Evolutionary conservation across 495 filamentous ascomycete species (phyloP).

Genomic region (Penicillium crystallinum): DNA sequence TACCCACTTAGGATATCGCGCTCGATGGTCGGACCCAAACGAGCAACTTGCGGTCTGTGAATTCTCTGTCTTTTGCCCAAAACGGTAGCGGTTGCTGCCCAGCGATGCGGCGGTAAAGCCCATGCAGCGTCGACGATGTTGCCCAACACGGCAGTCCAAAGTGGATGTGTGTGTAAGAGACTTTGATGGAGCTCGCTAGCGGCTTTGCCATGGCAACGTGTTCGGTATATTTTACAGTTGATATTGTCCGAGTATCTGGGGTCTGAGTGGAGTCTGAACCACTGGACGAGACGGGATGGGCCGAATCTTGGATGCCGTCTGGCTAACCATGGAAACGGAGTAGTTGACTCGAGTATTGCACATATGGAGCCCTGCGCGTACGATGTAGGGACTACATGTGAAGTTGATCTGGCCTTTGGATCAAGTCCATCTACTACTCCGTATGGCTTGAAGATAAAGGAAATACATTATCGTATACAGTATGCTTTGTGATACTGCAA

Average conservation of each 20-base stretch:
- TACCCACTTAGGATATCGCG: background rate
- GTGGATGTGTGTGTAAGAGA: conserved; percentile 13
- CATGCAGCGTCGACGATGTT: conserved; percentile 27
- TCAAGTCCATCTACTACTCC: too few species aligned
- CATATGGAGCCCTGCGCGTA: conserved; percentile 2
- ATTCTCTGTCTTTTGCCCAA: conserved; percentile 19
- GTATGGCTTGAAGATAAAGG: too few species aligned
- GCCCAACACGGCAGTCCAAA: conserved; percentile 28
- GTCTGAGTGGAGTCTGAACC: conserved; percentile 25
- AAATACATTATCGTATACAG: background rate
- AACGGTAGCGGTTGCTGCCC: conserved; percentile 35
- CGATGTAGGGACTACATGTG: background rate
- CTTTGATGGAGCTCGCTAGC: conserved; percentile 9
- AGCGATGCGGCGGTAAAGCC: conserved; percentile 39
- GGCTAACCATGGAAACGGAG: conserved; percentile 23
- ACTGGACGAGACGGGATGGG: conserved; percentile 26
- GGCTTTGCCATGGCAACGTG: conserved; percentile 27
- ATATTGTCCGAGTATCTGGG: conserved; percentile 7
- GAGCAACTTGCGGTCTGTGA: conserved; percentile 38
- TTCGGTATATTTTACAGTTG: conserved; percentile 7
- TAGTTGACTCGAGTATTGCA: background rate
- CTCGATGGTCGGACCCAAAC: background rate
- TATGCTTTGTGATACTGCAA: conserved; percentile 2
- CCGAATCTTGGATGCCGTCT: conserved; percentile 15
- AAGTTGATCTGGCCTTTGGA: too few species aligned